Base-by-base conservation (phyloP, 2,329 filamentous ascomycete species). In the Trichoderma koningii region DNA sequence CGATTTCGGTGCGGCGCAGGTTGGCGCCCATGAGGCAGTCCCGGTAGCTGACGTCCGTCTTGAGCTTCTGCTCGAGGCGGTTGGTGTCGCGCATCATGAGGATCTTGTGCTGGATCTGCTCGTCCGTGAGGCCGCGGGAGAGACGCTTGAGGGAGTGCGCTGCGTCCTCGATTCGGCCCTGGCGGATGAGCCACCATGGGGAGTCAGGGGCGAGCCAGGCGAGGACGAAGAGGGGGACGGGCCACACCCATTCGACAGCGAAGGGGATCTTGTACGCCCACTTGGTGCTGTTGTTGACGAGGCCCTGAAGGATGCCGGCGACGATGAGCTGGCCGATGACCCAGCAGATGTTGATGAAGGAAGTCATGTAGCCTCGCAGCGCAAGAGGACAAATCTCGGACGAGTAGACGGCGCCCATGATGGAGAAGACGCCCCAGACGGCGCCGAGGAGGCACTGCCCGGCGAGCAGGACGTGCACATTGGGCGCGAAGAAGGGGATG, bases 401-500 rank as follows among this genome's bases (percentile, higher is more conserved):
- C 0, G 80, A 79, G 65, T 82, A 82, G 0, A 78, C 75, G 0
- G 77, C 74, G 0, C 75, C 74, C 42, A 81, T 71, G 0, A 78
- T 79, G 44, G 76, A 75, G 66, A 81, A 76, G 7, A 75, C 69
- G 2, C 75, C 75, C 71, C 77, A 80, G 0, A 78, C 76, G 21
- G 82, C 62, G 65, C 76, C 75, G 38, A 76, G 77, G 6, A 83
- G 70, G 44, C 83, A 72, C 57, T 81, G 75, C 3, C 78, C 79
- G 14, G 79, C 74, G 2, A 82, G 69, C n/a, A 81, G 72, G 2
- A 77, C 74, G 7, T 74, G 69, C 5, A 77, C 71, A 17, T 76
- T 78, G 0, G 75, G 73, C 12, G 69, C 69, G 30, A 69, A 71
- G 55, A 71, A 68, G 6, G 61, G 64, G 10, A 71, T 67, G 48